A percentile compares a stretch with the other conserved stretches of the same genome.
These are phyloP conservation scores for Polygonum aviculare DNA, from an alignment of 148 eudicot species.

Conservation along the genomic window DNA sequence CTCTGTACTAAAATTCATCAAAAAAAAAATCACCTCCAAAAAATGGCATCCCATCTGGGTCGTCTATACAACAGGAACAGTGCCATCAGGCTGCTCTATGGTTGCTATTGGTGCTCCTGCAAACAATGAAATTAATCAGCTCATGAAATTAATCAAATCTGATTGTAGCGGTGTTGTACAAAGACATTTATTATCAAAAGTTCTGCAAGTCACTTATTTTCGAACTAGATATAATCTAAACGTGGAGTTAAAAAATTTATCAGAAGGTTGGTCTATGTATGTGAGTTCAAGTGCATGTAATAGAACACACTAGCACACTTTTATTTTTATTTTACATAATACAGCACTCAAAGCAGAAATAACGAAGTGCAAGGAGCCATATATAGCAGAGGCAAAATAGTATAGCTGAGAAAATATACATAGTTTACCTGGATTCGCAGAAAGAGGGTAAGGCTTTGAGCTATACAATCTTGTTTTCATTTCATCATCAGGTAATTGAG, in stretches of 20 bases:
- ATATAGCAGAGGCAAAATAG: background rate
- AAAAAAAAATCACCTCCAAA: background rate
- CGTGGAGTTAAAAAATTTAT: background rate
- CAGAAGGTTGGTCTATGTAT: background rate
- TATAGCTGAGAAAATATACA: background rate
- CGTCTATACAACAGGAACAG: conserved; percentile 1
- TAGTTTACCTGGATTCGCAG: conserved; percentile 31
- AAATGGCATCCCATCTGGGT: background rate
- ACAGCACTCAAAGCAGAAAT: background rate
- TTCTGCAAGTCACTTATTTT: background rate
- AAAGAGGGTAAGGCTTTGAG: conserved; percentile 27
- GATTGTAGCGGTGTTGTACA: background rate
- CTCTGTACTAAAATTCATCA: conserved; percentile 6
- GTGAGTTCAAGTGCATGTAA: background rate
- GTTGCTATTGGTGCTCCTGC: conserved; percentile 9
- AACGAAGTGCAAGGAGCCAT: background rate
- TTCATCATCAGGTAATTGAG: conserved; percentile 24
- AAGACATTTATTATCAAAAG: background rate
- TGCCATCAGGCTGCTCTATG: background rate
- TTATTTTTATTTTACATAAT: background rate
- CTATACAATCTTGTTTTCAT: conserved; percentile 21
- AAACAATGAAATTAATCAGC: background rate
- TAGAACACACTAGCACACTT: too few relatives aligned
- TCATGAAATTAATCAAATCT: too few relatives aligned
- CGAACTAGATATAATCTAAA: background rate